Percentiles rank a stretch among this genome's conserved stretches.
These are phyloP conservation scores for Pythium brachiatum DNA, from an alignment of 352 stramenopile genomes.

Conservation along the genomic window DNA sequence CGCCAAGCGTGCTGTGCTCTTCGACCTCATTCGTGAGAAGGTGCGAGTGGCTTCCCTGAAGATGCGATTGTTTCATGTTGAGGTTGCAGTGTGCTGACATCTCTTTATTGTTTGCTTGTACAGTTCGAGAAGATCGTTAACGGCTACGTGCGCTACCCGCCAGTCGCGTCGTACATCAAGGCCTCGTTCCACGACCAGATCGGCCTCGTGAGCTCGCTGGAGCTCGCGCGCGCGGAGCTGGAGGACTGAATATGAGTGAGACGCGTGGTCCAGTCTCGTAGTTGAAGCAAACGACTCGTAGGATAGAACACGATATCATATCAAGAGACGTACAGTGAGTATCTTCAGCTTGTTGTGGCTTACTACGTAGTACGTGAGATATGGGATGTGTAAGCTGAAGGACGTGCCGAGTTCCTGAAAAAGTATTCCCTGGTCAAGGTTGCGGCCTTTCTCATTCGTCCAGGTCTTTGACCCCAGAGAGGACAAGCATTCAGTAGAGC, in stretches of 20 bases:
- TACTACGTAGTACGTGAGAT: too few species aligned
- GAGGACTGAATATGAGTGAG: slow-evolving; percentile 20
- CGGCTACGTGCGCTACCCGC: slow-evolving; percentile 75
- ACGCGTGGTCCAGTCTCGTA: neutral
- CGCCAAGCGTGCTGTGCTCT: slow-evolving; percentile 88
- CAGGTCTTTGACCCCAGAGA: too few species aligned
- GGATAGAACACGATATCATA: neutral
- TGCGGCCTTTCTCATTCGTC: too few species aligned
- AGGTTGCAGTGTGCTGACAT: slow-evolving; percentile 5
- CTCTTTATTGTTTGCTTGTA: neutral
- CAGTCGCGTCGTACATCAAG: slow-evolving; percentile 74
- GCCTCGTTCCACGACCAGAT: slow-evolving; percentile 81
- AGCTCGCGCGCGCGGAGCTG: slow-evolving; percentile 70
- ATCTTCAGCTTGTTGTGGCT: neutral
- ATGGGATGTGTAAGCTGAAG: too few species aligned
- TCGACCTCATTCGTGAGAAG: slow-evolving; percentile 76
- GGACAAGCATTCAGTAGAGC: too few species aligned
- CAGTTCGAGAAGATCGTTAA: slow-evolving; percentile 75
- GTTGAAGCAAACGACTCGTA: slow-evolving; percentile 5
- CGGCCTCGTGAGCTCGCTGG: slow-evolving; percentile 80
- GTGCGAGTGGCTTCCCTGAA: too few species aligned
- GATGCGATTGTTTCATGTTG: neutral
- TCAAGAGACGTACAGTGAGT: neutral
- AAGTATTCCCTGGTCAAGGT: too few species aligned
- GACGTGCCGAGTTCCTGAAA: too few species aligned